Evolutionary conservation across 1,139 yeast genomes (phyloP), one percentile per base, ranked within the genome.

Genomic region (Yamadazyma jaroonii): DNA sequence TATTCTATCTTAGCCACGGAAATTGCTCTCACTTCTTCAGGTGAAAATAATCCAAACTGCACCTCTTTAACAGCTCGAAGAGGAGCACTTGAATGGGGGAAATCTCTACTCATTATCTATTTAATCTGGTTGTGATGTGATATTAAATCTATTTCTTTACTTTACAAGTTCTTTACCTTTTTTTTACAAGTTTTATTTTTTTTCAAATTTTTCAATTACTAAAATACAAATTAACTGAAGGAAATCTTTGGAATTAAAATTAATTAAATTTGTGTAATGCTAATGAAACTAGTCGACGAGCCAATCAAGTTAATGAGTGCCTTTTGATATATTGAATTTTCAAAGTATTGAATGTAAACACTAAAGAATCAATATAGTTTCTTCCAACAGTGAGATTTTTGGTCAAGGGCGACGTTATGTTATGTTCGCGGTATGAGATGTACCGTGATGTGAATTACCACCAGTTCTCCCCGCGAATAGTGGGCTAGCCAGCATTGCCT

Each of bases 1-100:
- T 86, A 92, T 65, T 90, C 97, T 55, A 92, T 88, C 61, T 92
- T 90, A 34, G 97, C 97, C 45, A 92, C 97, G 45, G 96, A 87
- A 49, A 92, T 88, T 36, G 97, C 97, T 65, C 96, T 81, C 47
- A 89, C 82, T 72, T 94, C 98, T 69, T 92, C 98, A 22, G 99
- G 98, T 20, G 97, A 89, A 49, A 94, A 81, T 55, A 94, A 81
- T 45, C 99, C 98, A 72, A 94, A 94, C 73, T 92, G 98, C 56
- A 90, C 97, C 74, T 92, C 98, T 68, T 89, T 92, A 48, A 92
- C 90, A 34, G 96, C 82, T 63, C 97, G 86, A 64, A 92, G 79
- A 39, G 97, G 97, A 46, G 97, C 97, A 71, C 96, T 88, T 44
- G 97, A 90, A 73, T 86, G 89, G 58, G 96, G 95, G 63, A 90